Evolutionary conservation across 352 stramenopile species (phyloP).

Genomic region (Globisporangium parvum): DNA sequence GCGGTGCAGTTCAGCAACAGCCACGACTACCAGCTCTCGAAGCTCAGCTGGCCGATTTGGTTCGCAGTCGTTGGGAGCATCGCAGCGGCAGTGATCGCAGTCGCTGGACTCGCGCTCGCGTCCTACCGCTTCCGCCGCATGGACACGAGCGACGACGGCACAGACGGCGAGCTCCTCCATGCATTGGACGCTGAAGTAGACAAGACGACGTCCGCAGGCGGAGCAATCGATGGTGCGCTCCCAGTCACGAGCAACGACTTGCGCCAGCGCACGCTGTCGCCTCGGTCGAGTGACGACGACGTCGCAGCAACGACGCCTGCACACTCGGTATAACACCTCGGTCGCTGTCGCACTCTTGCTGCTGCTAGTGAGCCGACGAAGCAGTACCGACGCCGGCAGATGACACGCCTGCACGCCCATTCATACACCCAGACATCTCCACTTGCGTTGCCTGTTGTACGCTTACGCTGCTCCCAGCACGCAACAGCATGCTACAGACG

Average conservation of each 20-base stretch:
- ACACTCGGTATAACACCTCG: conserved; percentile 6
- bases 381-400: too few relatives aligned
- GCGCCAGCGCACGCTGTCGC: conserved; percentile 20
- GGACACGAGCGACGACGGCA: conserved; percentile 22
- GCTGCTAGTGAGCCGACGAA: not conserved
- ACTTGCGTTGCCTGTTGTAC: not conserved
- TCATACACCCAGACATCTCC: not conserved
- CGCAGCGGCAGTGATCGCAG: conserved; percentile 34
- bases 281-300: conserved; percentile 10
- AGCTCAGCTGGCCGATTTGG: conserved; percentile 44
- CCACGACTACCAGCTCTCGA: conserved; percentile 54
- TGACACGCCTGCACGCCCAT: too few relatives aligned
- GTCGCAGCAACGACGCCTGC: not conserved
- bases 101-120: conserved; percentile 42
- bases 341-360: not conserved
- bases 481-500: too few relatives aligned
- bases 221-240: not conserved
- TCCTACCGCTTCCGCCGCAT: conserved; percentile 38
- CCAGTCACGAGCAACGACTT: conserved; percentile 7
- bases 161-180: conserved; percentile 29
- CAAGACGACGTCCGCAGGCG: conserved; percentile 2
- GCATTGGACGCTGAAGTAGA: conserved; percentile 19
- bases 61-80: conserved; percentile 54
- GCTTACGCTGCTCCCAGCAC: not conserved
- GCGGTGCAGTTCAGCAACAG: conserved; percentile 46